Conservation (phyloP, 140 eudicot genomes). For the Stevia rebaudiana region DNA sequence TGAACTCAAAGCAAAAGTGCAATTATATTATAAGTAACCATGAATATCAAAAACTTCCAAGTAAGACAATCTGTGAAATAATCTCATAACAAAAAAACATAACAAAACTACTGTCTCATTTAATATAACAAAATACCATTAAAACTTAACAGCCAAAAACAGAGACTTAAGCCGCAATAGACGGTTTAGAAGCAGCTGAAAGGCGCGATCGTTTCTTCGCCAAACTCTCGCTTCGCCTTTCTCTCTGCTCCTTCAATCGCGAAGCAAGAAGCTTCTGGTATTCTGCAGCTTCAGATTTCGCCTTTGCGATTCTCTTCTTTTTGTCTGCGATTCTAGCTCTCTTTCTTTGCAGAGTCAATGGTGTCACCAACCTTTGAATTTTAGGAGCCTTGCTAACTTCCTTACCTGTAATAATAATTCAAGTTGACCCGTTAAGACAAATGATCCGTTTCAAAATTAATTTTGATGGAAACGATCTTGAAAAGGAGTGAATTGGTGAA, state of each 20-base stretch:
- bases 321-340: conserved; percentile 69
- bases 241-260: conserved; percentile 66
- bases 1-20: too few relatives aligned
- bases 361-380: conserved; percentile 67
- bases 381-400: conserved; percentile 62
- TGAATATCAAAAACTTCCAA: neutral
- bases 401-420: conserved; percentile 36
- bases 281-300: conserved; percentile 62
- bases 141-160: conserved; percentile 22
- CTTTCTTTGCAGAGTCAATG: conserved; percentile 67
- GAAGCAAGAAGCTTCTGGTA: conserved; percentile 71
- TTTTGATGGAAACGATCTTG: too few relatives aligned
- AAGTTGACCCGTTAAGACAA: neutral
- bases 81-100: conserved; percentile 13
- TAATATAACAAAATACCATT: conserved; percentile 10
- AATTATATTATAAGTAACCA: neutral
- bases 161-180: conserved; percentile 30
- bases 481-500: too few relatives aligned
- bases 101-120: conserved; percentile 19
- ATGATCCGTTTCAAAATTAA: neutral
- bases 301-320: conserved; percentile 71
- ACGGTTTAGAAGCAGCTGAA: conserved; percentile 49
- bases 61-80: conserved; percentile 15
- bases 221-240: conserved; percentile 66
- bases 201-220: conserved; percentile 66